Evolutionary conservation across 176 grass and related monocot genomes (phyloP), one percentile per base, ranked within the genome.

Genomic region (Urochloa ruziziensis): DNA sequence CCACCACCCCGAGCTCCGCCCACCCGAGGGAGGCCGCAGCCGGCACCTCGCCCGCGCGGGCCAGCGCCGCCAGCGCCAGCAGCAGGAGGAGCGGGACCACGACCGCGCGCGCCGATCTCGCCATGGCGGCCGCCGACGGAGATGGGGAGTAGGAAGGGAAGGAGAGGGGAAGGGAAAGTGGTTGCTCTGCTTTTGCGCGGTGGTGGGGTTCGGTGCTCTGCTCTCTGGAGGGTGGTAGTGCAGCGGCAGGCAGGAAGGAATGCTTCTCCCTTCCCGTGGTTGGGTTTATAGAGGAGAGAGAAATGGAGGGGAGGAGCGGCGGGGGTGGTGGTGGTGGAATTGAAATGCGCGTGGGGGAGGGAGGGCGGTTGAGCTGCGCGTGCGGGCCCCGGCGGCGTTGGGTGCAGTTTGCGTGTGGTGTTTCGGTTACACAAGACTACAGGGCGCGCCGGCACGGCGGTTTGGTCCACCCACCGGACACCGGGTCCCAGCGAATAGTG

Each of bases 1-100:
- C 84, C 13, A 80, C 39, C 13, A 70, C 23, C 23, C 83, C 84
- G 6, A 86, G 84, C 48, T 86, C 89, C n/a, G n/a, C n/a, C 89
- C 84, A 87, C 27, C 74, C 39, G 0, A 84, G 34, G 17, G 81
- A 49, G 49, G 57, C 67, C 5, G 67, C 51, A 49, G 58, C 67
- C 5, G 32, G 13, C 16, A 47, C 47, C 10, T 19, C 28, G 30
- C 24, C 67, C 9, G 54, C 54, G 12, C 28, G 19, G 32, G 69
- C 14, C 24, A 36, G 32, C 42, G 56, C 27, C 27, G 46, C 63
- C 23, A 49, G 57, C 15, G 56, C 44, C 12, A 69, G 54, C 24
- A 87, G 78, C 30, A 73, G 2, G 12, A 77, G 36, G 24, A 63
- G 28, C 58, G 40, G 71, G 47, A 64, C 1, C 13, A 77, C 66